Evolutionary conservation across 768 basidiomycete species (phyloP).

Genomic region (Rhizopogon vinicolor): DNA sequence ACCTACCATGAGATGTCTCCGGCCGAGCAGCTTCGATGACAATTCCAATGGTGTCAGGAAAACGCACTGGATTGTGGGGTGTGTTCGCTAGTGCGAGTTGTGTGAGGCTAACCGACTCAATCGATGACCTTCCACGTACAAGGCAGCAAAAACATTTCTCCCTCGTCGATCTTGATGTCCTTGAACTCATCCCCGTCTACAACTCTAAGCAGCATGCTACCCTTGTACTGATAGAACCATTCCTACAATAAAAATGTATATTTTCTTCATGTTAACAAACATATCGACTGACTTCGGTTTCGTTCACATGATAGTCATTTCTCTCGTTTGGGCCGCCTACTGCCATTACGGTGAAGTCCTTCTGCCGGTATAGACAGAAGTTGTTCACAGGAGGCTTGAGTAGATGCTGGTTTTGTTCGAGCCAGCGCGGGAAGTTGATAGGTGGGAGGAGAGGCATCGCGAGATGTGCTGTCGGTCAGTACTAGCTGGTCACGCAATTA

Average conservation of each 20-base stretch:
- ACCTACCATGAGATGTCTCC: constrained; percentile 63
- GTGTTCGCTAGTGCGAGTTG: constrained; percentile 66
- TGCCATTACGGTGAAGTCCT: constrained; percentile 92
- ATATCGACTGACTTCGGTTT: constrained; percentile 67
- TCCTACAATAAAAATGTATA: constrained; percentile 44
- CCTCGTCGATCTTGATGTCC: constrained; percentile 89
- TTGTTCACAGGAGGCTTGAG: constrained; percentile 93
- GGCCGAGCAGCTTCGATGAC: constrained; percentile 89
- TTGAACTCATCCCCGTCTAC: constrained; percentile 76
- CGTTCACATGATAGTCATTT: constrained; percentile 92
- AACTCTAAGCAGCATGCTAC: constrained; percentile 84
- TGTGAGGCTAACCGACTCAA: neutral
- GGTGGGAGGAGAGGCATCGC: constrained; percentile 74
- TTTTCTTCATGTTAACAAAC: neutral
- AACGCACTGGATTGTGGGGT: constrained; percentile 93
- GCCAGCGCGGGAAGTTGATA: constrained; percentile 88
- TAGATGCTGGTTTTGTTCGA: constrained; percentile 71
- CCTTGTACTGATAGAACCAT: constrained; percentile 98
- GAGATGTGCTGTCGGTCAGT: neutral
- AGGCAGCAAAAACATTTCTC: constrained; percentile 95
- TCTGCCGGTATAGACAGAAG: constrained; percentile 76
- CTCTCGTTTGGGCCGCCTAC: constrained; percentile 95
- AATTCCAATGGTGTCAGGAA: constrained; percentile 84
- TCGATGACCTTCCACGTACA: constrained; percentile 39
- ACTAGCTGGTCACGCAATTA: neutral